Conservation (phyloP, 345 rosid genomes). For the Arabidopsis thaliana region TAIR10.1 NC_003075.7:15708001-15708500, state of each 20-base stretch:
- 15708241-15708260: conserved; percentile 32
- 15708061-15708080: conserved; percentile 51
- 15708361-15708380: conserved; percentile 26
- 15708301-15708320: conserved; percentile 29
- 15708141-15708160: conserved; percentile 12
- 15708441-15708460: conserved; percentile 18
- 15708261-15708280: conserved; percentile 24
- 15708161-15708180: conserved; percentile 14
- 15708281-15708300: conserved; percentile 13
- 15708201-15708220: conserved; percentile 16
- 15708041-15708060: conserved; percentile 29
- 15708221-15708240: conserved; percentile 28
- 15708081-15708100: background rate
- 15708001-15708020: conserved; percentile 39
- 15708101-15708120: conserved; percentile 20
- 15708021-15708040: conserved; percentile 30
- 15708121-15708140: conserved; percentile 28
- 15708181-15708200: conserved; percentile 30
- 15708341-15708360: conserved; percentile 38
- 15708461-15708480: conserved; percentile 30
- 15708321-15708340: conserved; percentile 28
- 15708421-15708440: conserved; percentile 24
- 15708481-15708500: conserved; percentile 9
- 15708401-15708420: conserved; percentile 35
- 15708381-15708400: conserved; percentile 21